These are phyloP conservation scores for Mollisiaceae sp. DNA, from an alignment of 2,329 filamentous ascomycete genomes.

Conservation along the genomic window DNA sequence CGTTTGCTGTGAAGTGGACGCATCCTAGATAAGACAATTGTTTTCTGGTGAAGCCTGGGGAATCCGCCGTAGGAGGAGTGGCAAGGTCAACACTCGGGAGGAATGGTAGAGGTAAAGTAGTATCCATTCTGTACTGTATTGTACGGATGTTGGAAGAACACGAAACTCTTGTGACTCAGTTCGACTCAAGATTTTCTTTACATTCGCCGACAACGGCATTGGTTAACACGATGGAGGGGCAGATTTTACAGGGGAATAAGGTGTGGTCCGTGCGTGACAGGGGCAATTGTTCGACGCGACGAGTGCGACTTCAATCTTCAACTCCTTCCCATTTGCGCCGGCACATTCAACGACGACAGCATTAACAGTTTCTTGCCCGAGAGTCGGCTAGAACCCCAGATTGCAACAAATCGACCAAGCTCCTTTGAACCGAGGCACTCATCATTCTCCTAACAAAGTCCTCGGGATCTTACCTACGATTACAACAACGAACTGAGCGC, in stretches of 20 bases:
- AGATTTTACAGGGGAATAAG: slow-evolving; percentile 24
- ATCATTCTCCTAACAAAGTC: background rate
- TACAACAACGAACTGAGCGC: background rate
- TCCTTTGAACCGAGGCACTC: background rate
- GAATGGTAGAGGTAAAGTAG: slow-evolving; percentile 67
- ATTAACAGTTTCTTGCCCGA: background rate
- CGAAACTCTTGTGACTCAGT: slow-evolving; percentile 14
- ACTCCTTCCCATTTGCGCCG: slow-evolving; percentile 21
- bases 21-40: slow-evolving; percentile 65
- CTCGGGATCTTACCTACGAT: background rate
- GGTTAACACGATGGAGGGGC: slow-evolving; percentile 30
- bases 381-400: background rate
- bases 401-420: background rate
- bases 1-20: slow-evolving; percentile 60
- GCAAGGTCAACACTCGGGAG: slow-evolving; percentile 61
- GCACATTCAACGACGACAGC: slow-evolving; percentile 9
- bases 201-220: slow-evolving; percentile 23
- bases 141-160: slow-evolving; percentile 13
- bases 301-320: background rate
- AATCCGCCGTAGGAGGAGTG: slow-evolving; percentile 51
- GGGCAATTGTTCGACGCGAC: slow-evolving; percentile 1
- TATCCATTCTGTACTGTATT: slow-evolving; percentile 58
- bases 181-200: slow-evolving; percentile 24
- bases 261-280: slow-evolving; percentile 26
- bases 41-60: slow-evolving; percentile 60